These are phyloP conservation scores for Dicorynia guianensis DNA, from an alignment of 306 rosid genomes.

Conservation along the genomic window DNA sequence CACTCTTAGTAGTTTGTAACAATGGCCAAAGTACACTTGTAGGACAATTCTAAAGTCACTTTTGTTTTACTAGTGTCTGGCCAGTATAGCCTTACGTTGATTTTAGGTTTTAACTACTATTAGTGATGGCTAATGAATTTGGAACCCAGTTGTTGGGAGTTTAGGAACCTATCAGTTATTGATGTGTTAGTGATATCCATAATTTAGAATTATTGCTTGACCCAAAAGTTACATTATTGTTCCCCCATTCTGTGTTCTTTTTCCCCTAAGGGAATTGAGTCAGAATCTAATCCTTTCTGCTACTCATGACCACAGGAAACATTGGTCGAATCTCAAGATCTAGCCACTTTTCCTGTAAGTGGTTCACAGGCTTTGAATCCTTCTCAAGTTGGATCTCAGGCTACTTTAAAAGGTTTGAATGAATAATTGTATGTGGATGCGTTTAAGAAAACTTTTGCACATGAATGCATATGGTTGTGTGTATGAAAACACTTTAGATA, in stretches of 20 bases:
- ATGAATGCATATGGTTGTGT: neutral
- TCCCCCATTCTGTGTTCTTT: neutral
- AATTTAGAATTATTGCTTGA: neutral
- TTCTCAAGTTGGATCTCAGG: conserved; percentile 57
- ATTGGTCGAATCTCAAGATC: conserved; percentile 59
- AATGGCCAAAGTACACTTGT: no score
- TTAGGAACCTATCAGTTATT: no score
- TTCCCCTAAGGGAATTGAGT: neutral
- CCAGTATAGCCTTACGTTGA: no score
- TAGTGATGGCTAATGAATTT: no score
- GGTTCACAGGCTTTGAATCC: conserved; percentile 58
- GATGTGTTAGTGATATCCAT: neutral
- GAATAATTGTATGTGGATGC: conserved; percentile 25
- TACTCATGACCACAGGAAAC: conserved; percentile 63
- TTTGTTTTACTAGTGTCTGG: no score
- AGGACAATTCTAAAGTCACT: no score
- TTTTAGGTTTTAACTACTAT: no score
- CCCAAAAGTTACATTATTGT: neutral
- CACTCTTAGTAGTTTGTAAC: no score
- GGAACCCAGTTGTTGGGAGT: no score
- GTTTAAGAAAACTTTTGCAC: conserved; percentile 2
- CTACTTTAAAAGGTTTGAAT: conserved; percentile 74
- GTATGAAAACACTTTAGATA: conserved; percentile 13
- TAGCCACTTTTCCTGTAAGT: conserved; percentile 54
- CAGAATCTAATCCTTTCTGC: conserved; percentile 31